Evolutionary conservation across 2,329 filamentous ascomycete species (phyloP), one percentile per base, ranked within the genome.

Genomic region (Ophiostoma perfectum): DNA sequence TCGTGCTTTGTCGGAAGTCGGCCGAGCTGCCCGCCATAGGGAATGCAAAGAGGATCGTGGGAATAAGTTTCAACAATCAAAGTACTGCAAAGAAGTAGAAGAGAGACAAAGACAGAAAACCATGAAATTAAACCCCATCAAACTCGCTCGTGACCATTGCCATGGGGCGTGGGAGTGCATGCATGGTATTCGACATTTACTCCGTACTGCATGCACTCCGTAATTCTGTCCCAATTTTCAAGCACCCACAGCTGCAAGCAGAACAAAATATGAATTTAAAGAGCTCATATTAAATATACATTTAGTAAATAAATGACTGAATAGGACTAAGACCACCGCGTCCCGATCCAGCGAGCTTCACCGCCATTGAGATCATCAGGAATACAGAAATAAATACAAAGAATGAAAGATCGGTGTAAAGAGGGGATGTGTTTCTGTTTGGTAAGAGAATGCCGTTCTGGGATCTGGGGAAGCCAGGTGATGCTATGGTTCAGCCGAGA

Each of bases 91-190:
- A 27, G 45, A 47, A 5, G 45, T 44, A 9, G 8, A 47, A 55
- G 5, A 55, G 18, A 52, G 3, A 11, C 9, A 14, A 1, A 12
- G 7, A 52, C 38, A 60, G 11, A 14, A 9, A 41, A 5, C 18
- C 18, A 38, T 38, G 1, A 62, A 42, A 42, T 42, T 44, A 18
- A 42, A 63, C 60, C 60, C 60, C 60, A 63, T 63, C 18, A 18
- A 44, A 42, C 8, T 63, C 60, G 39, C 60, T 63, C 60, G 60
- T 63, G 60, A 63, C 60, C 39, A 42, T 42, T n/a, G 60, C 39
- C 60, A 63, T 63, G 60, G 60, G 58, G 58, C 14, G 38, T 62
- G 58, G 38, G 58, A 41, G 49, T 39, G 55, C 55, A 39, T 60
- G 52, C 27, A 38, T 44, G 42, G n/a, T 27, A 27, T 27, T 27